These are phyloP conservation scores for Rhizopus delemar DNA, from an alignment of 371 early-diverging fungal genomes.

Conservation along the genomic window DNA sequence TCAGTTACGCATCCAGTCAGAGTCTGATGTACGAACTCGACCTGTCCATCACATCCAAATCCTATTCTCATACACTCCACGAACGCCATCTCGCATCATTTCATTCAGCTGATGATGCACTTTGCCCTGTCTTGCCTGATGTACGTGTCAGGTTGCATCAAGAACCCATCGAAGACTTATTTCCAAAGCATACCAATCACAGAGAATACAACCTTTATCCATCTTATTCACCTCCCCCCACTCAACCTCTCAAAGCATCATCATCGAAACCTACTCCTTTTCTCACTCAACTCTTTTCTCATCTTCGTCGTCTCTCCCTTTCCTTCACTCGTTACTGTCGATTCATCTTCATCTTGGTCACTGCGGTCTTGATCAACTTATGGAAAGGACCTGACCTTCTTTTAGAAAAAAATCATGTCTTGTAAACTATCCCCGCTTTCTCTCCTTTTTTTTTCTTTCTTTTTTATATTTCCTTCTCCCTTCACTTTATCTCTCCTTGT, in stretches of 20 bases:
- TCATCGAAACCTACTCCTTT: constrained; percentile 10
- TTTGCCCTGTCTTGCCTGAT: constrained; percentile 24
- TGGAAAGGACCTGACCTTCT: constrained; percentile 61
- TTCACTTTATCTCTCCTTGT: background rate
- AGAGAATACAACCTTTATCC: no score
- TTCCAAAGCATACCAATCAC: no score
- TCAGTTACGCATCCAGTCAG: constrained; percentile 3
- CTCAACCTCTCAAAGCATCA: constrained; percentile 14
- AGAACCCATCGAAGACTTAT: background rate
- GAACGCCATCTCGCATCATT: constrained; percentile 35
- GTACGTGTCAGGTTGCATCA: constrained; percentile 20
- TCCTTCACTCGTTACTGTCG: constrained; percentile 58
- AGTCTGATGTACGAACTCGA: constrained; percentile 27
- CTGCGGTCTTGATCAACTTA: constrained; percentile 56
- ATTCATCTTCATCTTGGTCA: constrained; percentile 51
- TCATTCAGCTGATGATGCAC: constrained; percentile 34
- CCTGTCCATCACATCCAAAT: background rate
- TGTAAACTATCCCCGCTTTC: background rate
- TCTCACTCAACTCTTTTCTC: constrained; percentile 8
- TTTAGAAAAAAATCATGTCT: constrained; percentile 12
- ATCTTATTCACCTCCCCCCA: no score
- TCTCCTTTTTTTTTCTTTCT: background rate
- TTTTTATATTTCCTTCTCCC: background rate
- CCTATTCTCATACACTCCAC: constrained; percentile 22
- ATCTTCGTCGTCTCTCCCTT: constrained; percentile 39